Base-by-base conservation (phyloP, 2,329 filamentous ascomycete genomes). In the Colletotrichum aenigma region DNA sequence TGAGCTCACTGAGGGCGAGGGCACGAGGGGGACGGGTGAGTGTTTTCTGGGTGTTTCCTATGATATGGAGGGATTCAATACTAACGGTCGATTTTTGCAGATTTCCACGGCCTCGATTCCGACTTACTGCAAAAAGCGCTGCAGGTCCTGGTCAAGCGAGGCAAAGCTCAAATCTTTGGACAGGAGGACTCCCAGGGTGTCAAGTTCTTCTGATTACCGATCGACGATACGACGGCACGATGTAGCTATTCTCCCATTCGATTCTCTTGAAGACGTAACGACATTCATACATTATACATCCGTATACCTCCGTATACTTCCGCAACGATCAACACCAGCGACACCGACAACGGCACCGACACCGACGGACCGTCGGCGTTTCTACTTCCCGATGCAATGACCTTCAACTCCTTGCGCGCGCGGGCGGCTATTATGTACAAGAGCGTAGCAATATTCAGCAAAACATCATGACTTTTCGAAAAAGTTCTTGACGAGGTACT, bases 141-240 rank as follows among this genome's bases (percentile, higher is more conserved):
- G 65, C 91, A 91, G 76, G 89, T 97, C 66, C 89, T 98, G 65
- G 96, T 98, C 43, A 98, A 97, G 89, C 91, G 94, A 77, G 96
- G 96, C 79, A 98, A 94, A 86, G 96, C 96, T 16, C 96, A 98
- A 85, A 92, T 98, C 30, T 98, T 99, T 86, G 96, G 96, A 38
- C 91, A 92, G 70, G 96, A 96, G 81, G 95, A 96, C 82, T 94
- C 95, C 76, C 92, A 94, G 81, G 97, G 97, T 81, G 95, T 98
- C 78, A 99, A 99, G 87, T 98, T 99, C 87, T 98, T 98, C 83
- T 98, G 87, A 93, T 64, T 26, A 18, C 21, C 26, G 6, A 48
- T 38, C 60, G 38, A 55, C 28, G 32, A 70, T 16, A 61, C 55
- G 36, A 24, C 66, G 30, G 43, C 16, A 32, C 43, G 28, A 60